Conservation (phyloP, 129 eudicot genomes). For the Smallanthus sonchifolius region DNA sequence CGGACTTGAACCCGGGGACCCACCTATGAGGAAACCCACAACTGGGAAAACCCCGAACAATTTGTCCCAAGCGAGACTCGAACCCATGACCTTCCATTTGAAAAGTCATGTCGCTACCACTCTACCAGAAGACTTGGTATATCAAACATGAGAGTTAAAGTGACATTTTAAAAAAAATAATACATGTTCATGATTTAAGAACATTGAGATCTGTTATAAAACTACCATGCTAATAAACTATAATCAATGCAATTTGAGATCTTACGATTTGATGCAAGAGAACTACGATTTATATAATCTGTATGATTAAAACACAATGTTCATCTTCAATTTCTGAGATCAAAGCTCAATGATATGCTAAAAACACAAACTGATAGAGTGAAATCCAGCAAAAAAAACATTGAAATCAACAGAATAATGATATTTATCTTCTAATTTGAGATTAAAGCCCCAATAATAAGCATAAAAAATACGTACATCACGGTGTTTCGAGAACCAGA, state of each 20-base stretch:
- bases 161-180: neutral
- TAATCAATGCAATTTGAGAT: neutral
- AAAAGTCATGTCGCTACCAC: too few species aligned
- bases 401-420: neutral
- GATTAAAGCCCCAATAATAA: constrained; percentile 23
- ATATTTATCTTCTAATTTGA: constrained; percentile 13
- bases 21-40: too few species aligned
- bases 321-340: neutral
- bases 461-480: constrained; percentile 17
- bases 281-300: neutral
- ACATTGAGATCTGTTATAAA: neutral
- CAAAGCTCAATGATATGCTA: neutral
- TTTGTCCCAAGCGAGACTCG: too few species aligned
- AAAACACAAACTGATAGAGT: neutral
- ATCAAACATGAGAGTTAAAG: neutral
- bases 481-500: neutral
- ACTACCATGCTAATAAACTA: neutral
- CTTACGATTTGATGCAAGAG: neutral
- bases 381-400: neutral
- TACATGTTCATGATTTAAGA: neutral
- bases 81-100: too few species aligned
- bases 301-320: neutral
- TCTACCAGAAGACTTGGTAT: too few species aligned
- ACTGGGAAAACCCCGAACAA: too few species aligned
- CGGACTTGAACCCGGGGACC: too few species aligned